Base-by-base conservation (phyloP, 805 yeast genomes). In the Monosporozyma unispora region DNA sequence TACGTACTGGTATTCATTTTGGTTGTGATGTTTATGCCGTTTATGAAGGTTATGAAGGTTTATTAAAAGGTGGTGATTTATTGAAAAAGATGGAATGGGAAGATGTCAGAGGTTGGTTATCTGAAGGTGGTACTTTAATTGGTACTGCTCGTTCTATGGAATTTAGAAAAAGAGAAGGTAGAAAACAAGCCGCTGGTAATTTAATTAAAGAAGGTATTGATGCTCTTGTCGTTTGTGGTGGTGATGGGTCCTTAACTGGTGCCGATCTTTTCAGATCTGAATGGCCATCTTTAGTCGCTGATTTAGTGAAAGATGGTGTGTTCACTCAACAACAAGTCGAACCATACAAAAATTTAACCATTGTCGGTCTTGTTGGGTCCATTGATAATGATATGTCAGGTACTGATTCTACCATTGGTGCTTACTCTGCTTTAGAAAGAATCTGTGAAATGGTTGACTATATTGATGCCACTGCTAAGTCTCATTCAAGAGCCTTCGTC, bases 311-410 rank as follows among this genome's bases (percentile, higher is more conserved):
- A 2, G 76, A 70, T 4, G 78, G 79, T 9, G 73, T 73, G 49
- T 73, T 91, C 51, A 74, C 91, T 5, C 58, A 67, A 18, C 81
- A 76, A 33, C 78, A 82, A 67, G 77, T 75, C 53, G 74, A 72
- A n/a, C 77, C 77, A 37, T 81, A 85, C 70, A 76, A 75, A 59
- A 79, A 79, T 61, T 77, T 91, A 67, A 87, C 86, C 57, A 91
- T 91, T 60, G 89, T 89, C 54, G 99, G 99, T 52, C 73, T 87
- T 44, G 99, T 93, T 25, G 99, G 99, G 11, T 89, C 97, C 19
- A 93, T 93, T 61, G 99, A 93, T 68, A 93, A 93, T 69, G 99
- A 93, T 70, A 93, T 93, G 99, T 82, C 97, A 18, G 80, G 87
- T 52, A 93, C 99, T 14, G 99, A 93, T 68, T 84, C 91, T 48